phyloP scores from a whole-genome alignment of 108 stramenopile species.

The Discostella stelligeroides region DNA sequence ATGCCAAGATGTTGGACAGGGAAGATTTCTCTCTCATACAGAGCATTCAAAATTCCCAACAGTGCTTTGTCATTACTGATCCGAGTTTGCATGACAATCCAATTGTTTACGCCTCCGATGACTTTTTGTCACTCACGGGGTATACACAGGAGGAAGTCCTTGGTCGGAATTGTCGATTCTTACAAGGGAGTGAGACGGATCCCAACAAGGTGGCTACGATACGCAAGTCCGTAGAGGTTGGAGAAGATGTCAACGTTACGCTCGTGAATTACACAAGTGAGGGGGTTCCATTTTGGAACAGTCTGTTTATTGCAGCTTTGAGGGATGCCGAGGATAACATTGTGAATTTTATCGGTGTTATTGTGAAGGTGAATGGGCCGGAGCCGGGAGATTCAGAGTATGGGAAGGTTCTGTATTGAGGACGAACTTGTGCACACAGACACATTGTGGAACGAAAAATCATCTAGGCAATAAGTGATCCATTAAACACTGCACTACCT shows the following conservation, averaged over 20 bases:
- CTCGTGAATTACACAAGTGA: constrained; percentile 96
- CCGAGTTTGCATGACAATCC: constrained; percentile 95
- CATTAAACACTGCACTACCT: no score
- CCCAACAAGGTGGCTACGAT: constrained; percentile 82
- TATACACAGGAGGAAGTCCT: constrained; percentile 89
- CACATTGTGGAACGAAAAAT: no score
- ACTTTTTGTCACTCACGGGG: constrained; percentile 93
- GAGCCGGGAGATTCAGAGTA: constrained; percentile 75
- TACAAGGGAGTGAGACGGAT: constrained; percentile 92
- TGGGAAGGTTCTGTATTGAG: constrained; percentile 60
- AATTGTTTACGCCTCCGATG: constrained; percentile 88
- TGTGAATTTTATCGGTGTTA: constrained; percentile 96
- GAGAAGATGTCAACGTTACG: constrained; percentile 88
- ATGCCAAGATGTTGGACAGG: constrained; percentile 58
- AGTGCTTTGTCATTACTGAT: constrained; percentile 95
- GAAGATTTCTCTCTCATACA: constrained; percentile 89
- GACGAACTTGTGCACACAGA: no score
- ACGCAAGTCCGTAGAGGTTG: constrained; percentile 75
- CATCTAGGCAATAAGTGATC: no score
- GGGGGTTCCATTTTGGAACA: constrained; percentile 98
- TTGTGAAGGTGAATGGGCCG: constrained; percentile 77
- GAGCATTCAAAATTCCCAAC: constrained; percentile 91
- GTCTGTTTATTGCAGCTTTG: constrained; percentile 95
- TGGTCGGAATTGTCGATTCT: constrained; percentile 96
- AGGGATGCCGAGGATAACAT: constrained; percentile 91